Conservation (phyloP, 352 stramenopile genomes). For the Phytopythium helicoides region DNA sequence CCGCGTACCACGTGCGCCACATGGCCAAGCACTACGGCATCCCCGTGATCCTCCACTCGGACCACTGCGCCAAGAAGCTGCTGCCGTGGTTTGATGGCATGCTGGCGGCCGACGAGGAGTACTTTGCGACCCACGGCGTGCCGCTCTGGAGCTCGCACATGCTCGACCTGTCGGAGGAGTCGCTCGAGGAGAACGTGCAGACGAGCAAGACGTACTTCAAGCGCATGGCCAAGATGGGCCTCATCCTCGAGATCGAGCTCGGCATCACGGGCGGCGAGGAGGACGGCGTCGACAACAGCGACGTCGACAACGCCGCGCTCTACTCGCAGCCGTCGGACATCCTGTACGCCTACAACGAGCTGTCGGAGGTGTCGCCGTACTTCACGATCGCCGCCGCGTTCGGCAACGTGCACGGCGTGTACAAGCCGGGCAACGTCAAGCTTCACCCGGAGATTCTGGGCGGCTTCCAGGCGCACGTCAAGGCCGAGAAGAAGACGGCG, state of each 20-base stretch:
- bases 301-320: slow-evolving; percentile 93
- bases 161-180: slow-evolving; percentile 98
- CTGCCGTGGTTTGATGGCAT: slow-evolving; percentile 98
- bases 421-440: slow-evolving; percentile 98
- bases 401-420: slow-evolving; percentile 98
- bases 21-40: slow-evolving; percentile 97
- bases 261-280: slow-evolving; percentile 98
- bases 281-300: slow-evolving; percentile 98
- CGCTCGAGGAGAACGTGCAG: slow-evolving; percentile 97
- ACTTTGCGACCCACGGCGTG: slow-evolving; percentile 93
- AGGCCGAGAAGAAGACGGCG: slow-evolving; percentile 59
- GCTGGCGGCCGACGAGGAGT: slow-evolving; percentile 94
- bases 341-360: slow-evolving; percentile 94
- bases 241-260: slow-evolving; percentile 98
- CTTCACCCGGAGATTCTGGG: slow-evolving; percentile 97
- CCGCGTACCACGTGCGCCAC: slow-evolving; percentile 95
- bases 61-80: slow-evolving; percentile 98
- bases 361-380: slow-evolving; percentile 87
- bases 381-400: slow-evolving; percentile 97
- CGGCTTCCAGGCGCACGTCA: slow-evolving; percentile 93
- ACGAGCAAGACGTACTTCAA: slow-evolving; percentile 98
- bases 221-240: slow-evolving; percentile 94
- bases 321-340: slow-evolving; percentile 93
- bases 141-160: slow-evolving; percentile 98
- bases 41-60: slow-evolving; percentile 97